These are phyloP conservation scores for Plectosphaerella cucumerina DNA, from an alignment of 2,329 filamentous ascomycete species.

Conservation along the genomic window DNA sequence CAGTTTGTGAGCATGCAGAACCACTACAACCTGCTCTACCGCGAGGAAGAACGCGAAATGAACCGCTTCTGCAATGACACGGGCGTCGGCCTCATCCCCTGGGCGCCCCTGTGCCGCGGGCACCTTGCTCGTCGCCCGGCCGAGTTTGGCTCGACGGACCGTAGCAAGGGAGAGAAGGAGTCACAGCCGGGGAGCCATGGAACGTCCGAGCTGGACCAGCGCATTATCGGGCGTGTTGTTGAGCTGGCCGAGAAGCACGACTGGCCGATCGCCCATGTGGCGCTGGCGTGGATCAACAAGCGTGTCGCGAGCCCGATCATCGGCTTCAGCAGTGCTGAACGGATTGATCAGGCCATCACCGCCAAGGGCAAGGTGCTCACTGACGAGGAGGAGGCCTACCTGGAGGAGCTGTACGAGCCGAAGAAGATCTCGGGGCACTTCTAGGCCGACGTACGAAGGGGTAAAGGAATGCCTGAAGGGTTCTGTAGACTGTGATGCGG, in stretches of 20 bases:
- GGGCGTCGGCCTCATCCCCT: conserved; percentile 35
- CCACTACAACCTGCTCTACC: conserved; percentile 48
- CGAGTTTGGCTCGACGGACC: conserved; percentile 13
- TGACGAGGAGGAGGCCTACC: conserved; percentile 54
- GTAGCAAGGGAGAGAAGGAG: conserved; percentile 27
- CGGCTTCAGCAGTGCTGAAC: conserved; percentile 52
- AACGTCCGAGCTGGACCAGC: conserved; percentile 26
- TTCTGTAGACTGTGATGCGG: too few species aligned
- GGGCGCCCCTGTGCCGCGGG: conserved; percentile 18
- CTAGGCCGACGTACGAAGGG: not conserved
- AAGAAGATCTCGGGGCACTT: conserved; percentile 32
- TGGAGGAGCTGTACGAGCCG: conserved; percentile 59
- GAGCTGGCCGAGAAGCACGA: conserved; percentile 54
- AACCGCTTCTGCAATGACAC: conserved; percentile 36
- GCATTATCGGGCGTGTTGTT: conserved; percentile 33
- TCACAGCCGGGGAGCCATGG: conserved; percentile 20
- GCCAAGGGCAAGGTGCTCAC: conserved; percentile 42
- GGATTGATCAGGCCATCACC: conserved; percentile 59
- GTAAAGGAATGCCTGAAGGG: too few species aligned
- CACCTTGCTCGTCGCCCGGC: conserved; percentile 22
- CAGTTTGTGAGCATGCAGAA: conserved; percentile 57
- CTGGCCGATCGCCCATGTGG: conserved; percentile 60
- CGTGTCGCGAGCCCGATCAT: conserved; percentile 55
- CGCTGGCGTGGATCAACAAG: conserved; percentile 58
- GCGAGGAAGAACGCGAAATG: conserved; percentile 52